Conservation (phyloP, 2,329 filamentous ascomycete species). For the Exutisphaerella laricina region DNA sequence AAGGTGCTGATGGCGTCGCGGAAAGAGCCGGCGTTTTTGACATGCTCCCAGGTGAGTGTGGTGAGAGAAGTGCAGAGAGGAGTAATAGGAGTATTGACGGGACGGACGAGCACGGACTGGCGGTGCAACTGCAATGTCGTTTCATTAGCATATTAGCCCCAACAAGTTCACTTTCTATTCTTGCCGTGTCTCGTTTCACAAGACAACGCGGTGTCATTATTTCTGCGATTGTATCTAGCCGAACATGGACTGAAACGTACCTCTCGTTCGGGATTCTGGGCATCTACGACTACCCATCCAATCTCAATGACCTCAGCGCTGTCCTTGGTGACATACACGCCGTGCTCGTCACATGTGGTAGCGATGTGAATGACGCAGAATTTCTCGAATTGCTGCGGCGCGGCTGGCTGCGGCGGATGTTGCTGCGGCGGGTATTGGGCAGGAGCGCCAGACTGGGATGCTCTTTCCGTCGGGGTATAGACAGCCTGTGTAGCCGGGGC, state of each 20-base stretch:
- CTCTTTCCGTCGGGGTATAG: constrained; percentile 21
- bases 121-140: constrained; percentile 66
- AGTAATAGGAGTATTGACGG: constrained; percentile 97
- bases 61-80: constrained; percentile 97
- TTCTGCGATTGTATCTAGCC: constrained; percentile 14
- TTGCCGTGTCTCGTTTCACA: constrained; percentile 24
- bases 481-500: constrained; percentile 17
- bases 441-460: constrained; percentile 15
- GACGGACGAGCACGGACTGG: constrained; percentile 95
- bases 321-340: constrained; percentile 98
- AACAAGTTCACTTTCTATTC: constrained; percentile 13
- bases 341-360: constrained; percentile 98
- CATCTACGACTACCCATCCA: constrained; percentile 74
- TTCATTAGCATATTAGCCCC: constrained; percentile 22
- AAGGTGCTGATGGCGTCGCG: constrained; percentile 94
- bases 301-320: constrained; percentile 99
- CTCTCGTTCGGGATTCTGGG: constrained; percentile 32
- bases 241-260: constrained; percentile 22
- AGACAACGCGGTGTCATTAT: constrained; percentile 11
- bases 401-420: constrained; percentile 32
- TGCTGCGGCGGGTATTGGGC: constrained; percentile 14
- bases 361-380: constrained; percentile 98
- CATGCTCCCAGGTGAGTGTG: constrained; percentile 97
- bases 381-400: constrained; percentile 59
- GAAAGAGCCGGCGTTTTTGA: constrained; percentile 94